Evolutionary conservation across 2,329 filamentous ascomycete species (phyloP).

Genomic region (Penicillium janthinellum): DNA sequence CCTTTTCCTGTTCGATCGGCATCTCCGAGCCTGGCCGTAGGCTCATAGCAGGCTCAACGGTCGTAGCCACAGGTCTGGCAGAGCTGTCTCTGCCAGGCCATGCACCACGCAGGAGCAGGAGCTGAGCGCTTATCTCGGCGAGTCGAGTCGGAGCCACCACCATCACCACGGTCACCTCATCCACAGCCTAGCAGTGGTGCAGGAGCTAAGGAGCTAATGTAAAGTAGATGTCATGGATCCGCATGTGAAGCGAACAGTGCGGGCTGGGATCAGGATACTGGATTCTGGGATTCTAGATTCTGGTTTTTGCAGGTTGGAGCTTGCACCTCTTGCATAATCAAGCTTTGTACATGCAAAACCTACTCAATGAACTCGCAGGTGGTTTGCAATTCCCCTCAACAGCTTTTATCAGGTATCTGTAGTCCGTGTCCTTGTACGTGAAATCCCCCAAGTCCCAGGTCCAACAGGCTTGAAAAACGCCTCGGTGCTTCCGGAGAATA

Average conservation of each 20-base stretch:
- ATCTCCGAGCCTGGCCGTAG: not conserved
- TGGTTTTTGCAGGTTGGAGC: no score
- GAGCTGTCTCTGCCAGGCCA: not conserved
- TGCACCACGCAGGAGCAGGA: constrained; percentile 8
- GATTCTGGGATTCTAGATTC: not conserved
- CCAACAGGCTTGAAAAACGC: not conserved
- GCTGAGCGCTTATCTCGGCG: constrained; percentile 27
- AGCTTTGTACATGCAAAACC: no score
- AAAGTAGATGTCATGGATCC: constrained; percentile 22
- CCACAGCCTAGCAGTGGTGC: constrained; percentile 11
- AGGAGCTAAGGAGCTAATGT: constrained; percentile 23
- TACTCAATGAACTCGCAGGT: not conserved
- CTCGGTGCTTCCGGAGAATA: not conserved
- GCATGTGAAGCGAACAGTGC: constrained; percentile 29
- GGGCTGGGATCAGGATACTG: not conserved
- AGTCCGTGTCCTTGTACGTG: not conserved
- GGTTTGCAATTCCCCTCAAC: not conserved
- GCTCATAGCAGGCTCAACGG: not conserved
- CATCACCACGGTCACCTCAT: constrained; percentile 11
- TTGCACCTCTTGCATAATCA: no score
- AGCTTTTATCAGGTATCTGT: not conserved
- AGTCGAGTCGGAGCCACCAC: constrained; percentile 20
- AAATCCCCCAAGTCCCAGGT: not conserved
- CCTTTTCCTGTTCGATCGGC: not conserved
- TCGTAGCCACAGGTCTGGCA: not conserved